Conservation (phyloP, 2,329 filamentous ascomycete species). For the Aspergillus eucalypticola region DNA sequence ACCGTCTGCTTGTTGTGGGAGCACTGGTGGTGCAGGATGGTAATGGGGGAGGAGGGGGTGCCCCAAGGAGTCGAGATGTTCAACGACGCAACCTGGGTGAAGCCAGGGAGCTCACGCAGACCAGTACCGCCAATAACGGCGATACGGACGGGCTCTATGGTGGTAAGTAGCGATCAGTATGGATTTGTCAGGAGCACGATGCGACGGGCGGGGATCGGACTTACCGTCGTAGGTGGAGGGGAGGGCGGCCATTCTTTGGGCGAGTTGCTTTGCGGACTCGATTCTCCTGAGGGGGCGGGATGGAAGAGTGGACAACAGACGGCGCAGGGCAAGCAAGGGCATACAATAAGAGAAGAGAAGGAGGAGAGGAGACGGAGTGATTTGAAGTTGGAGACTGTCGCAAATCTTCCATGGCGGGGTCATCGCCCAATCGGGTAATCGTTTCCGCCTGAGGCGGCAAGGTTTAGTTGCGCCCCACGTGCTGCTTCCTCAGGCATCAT, state of each 20-base stretch:
- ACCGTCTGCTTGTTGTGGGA: conserved; percentile 63
- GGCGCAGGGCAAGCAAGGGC: conserved; percentile 1
- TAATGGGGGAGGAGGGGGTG: conserved; percentile 71
- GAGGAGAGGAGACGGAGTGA: background rate
- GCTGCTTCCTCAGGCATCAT: conserved; percentile 23
- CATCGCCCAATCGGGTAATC: conserved; percentile 27
- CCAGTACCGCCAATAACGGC: conserved; percentile 93
- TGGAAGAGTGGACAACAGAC: conserved; percentile 18
- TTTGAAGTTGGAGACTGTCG: background rate
- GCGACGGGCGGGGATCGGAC: conserved; percentile 24
- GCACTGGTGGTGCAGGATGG: conserved; percentile 83
- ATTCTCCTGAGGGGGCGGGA: conserved; percentile 32
- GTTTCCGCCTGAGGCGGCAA: conserved; percentile 13
- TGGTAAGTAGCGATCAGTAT: conserved; percentile 5
- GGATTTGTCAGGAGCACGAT: background rate
- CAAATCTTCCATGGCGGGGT: conserved; percentile 27
- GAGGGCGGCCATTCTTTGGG: conserved; percentile 53
- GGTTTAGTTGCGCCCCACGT: conserved; percentile 24
- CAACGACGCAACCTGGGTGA: conserved; percentile 78
- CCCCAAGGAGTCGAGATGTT: conserved; percentile 87
- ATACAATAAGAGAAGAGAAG: background rate
- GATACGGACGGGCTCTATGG: conserved; percentile 66
- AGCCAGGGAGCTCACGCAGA: conserved; percentile 81
- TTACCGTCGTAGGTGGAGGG: conserved; percentile 62
- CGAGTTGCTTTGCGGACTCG: conserved; percentile 36